Evolutionary conservation across 345 rosid genomes (phyloP).

Genomic region (Aurinia saxatilis): DNA sequence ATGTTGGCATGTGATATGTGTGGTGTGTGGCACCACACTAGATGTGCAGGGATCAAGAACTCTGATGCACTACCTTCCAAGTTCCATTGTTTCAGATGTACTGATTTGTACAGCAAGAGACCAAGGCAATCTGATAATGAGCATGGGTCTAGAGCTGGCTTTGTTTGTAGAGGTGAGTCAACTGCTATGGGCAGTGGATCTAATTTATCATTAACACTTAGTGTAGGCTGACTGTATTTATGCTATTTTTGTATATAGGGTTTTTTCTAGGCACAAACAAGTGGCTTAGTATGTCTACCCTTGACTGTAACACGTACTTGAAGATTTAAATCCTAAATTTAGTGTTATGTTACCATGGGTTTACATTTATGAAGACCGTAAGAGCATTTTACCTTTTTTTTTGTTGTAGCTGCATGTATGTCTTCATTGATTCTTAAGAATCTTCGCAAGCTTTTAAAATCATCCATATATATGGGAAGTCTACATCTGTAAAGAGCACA

Average conservation of each 20-base stretch:
- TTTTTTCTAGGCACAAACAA: conserved; percentile 1
- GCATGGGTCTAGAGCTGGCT: conserved; percentile 23
- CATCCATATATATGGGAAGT: conserved; percentile 45
- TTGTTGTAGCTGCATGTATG: neutral
- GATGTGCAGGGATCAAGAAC: conserved; percentile 61
- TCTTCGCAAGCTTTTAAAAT: no score
- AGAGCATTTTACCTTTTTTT: neutral
- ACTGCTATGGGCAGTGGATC: conserved; percentile 18
- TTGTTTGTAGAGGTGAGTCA: conserved; percentile 38
- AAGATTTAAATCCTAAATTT: neutral
- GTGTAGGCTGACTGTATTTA: conserved; percentile 29
- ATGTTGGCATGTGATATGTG: conserved; percentile 71
- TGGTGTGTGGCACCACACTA: conserved; percentile 68
- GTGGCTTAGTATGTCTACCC: neutral
- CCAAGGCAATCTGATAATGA: conserved; percentile 16
- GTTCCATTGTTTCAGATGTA: conserved; percentile 42
- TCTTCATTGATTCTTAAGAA: neutral
- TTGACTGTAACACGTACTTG: neutral
- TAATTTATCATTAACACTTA: conserved; percentile 23
- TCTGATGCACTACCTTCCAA: conserved; percentile 35
- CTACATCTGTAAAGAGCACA: neutral
- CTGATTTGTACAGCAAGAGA: conserved; percentile 14
- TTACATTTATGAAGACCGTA: neutral
- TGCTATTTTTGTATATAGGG: conserved; percentile 9
- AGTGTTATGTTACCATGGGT: neutral